A percentile compares a stretch with the other conserved stretches of the same genome.
Evolutionary conservation across 179 eudicot genomes (phyloP).

Genomic region (Carnegiea gigantea): DNA sequence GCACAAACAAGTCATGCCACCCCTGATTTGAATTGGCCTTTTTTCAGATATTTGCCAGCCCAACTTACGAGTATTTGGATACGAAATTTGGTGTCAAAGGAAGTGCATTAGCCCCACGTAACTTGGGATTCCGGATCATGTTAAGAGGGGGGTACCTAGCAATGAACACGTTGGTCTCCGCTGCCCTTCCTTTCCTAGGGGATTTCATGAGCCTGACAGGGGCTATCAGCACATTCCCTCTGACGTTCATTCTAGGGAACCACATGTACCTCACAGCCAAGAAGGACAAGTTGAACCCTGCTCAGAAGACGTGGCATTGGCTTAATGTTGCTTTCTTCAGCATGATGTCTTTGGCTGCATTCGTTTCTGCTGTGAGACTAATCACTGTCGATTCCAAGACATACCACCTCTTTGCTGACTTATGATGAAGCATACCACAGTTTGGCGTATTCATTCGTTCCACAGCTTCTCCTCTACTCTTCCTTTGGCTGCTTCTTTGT

Average conservation of each 20-base stretch:
- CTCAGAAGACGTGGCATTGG: slow-evolving; percentile 87
- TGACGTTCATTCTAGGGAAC: slow-evolving; percentile 85
- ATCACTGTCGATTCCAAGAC: slow-evolving; percentile 64
- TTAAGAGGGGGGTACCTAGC: slow-evolving; percentile 80
- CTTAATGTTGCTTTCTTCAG: slow-evolving; percentile 64
- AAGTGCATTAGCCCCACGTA: slow-evolving; percentile 49
- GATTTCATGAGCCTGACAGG: slow-evolving; percentile 97
- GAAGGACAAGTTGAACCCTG: slow-evolving; percentile 39
- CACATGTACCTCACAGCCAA: slow-evolving; percentile 82
- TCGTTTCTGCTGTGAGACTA: slow-evolving; percentile 71
- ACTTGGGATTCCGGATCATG: slow-evolving; percentile 59
- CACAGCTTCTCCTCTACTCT: not conserved
- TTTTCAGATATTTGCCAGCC: slow-evolving; percentile 89
- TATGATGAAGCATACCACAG: slow-evolving; percentile 25
- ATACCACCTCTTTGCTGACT: slow-evolving; percentile 73
- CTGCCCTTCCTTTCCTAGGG: slow-evolving; percentile 80
- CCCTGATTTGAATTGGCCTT: not conserved
- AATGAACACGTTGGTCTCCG: slow-evolving; percentile 67
- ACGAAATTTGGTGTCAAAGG: slow-evolving; percentile 73
- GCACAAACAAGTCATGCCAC: not conserved
- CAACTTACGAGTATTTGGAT: slow-evolving; percentile 88
- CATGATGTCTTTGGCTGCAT: slow-evolving; percentile 57
- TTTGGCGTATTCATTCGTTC: not conserved
- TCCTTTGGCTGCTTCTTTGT: not conserved
- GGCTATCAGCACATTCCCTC: slow-evolving; percentile 86